Evolutionary conservation across 2,329 filamentous ascomycete genomes (phyloP), one percentile per base, ranked within the genome.

Genomic region (Berkeleyomyces basicola): DNA sequence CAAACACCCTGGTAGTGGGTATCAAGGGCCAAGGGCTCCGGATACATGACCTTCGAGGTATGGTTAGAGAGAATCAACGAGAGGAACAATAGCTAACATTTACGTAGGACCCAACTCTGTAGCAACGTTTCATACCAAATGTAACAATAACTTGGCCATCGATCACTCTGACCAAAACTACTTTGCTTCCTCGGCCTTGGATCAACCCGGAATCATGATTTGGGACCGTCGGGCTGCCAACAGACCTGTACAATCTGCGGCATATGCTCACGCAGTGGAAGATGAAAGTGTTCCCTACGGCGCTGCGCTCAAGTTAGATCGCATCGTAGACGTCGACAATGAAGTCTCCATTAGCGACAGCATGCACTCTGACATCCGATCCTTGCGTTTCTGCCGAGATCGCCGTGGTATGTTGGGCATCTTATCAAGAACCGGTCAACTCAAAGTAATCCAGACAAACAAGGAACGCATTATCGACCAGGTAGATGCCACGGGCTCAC

Each of bases 131-230:
- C 80, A 80, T 65, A 86, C 83, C 3, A 82, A 81, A 67, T 84
- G 82, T 68, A 85, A 84, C 70, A 86, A 86, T 67, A 86, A 86
- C 66, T 71, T 93, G 62, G 82, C 87, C 14, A 88, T 93, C 65
- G 88, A 93, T 73, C 88, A 87, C 65, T 77, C 83, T 31, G 87
- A 95, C 68, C 83, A 86, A 67, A 90, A 93, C 68, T 92, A 90
- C 72, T 92, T 93, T 73, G 84, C 88, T 1, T 91, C 88, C 0
- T 89, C 87, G 11, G 85, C 86, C 2, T 75, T 88, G 10, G 87
- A 88, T 64, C 84, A 88, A 59, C 85, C 88, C 0, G 83, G 83
- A 6, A 78, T 92, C 60, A 84, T 86, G 71, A 79, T 92, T 40
- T 92, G 88, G 88, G 88, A 92, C 70, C 82, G 85, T 36, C 83